A percentile compares a stretch with the other conserved stretches of the same genome.
Evolutionary conservation across 495 filamentous ascomycete species (phyloP).

Genomic region (Immersiella caudata): DNA sequence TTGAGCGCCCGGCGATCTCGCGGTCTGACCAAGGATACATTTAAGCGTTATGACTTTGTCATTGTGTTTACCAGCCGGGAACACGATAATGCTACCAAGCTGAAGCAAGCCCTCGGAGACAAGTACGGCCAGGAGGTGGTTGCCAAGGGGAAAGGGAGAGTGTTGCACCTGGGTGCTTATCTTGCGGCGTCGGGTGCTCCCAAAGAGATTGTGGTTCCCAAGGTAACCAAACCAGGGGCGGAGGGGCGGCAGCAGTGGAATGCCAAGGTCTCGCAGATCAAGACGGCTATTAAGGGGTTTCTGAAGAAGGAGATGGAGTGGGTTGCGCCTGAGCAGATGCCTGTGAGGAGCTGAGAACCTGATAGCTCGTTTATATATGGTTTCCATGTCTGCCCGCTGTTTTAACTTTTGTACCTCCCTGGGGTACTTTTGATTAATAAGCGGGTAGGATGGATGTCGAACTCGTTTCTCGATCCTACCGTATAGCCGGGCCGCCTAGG

Average conservation of each 20-base stretch:
- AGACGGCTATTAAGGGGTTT: slow-evolving; percentile 30
- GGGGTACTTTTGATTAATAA: too few relatives aligned
- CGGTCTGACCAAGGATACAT: slow-evolving; percentile 26
- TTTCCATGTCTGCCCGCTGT: too few relatives aligned
- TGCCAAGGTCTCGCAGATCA: slow-evolving; percentile 27
- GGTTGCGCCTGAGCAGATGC: slow-evolving; percentile 28
- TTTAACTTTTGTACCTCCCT: too few relatives aligned
- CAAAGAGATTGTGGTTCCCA: background rate
- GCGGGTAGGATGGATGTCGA: too few relatives aligned
- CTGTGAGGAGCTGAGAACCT: too few relatives aligned
- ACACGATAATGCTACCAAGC: slow-evolving; percentile 31
- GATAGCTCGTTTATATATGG: too few relatives aligned
- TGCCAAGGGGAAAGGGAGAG: slow-evolving; percentile 22
- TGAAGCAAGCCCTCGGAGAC: slow-evolving; percentile 24
- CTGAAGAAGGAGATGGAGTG: slow-evolving; percentile 31
- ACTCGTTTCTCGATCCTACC: too few relatives aligned
- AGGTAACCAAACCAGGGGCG: background rate
- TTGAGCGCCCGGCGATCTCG: background rate
- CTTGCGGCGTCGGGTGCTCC: slow-evolving; percentile 4
- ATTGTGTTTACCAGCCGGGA: slow-evolving; percentile 32
- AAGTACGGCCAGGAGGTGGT: background rate
- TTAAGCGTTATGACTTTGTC: slow-evolving; percentile 28
- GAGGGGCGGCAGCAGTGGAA: slow-evolving; percentile 22
- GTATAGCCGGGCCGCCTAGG: too few relatives aligned
- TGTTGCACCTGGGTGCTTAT: slow-evolving; percentile 32